Evolutionary conservation across 2,329 filamentous ascomycete species (phyloP).

Genomic region (Aspergillus ruber): DNA sequence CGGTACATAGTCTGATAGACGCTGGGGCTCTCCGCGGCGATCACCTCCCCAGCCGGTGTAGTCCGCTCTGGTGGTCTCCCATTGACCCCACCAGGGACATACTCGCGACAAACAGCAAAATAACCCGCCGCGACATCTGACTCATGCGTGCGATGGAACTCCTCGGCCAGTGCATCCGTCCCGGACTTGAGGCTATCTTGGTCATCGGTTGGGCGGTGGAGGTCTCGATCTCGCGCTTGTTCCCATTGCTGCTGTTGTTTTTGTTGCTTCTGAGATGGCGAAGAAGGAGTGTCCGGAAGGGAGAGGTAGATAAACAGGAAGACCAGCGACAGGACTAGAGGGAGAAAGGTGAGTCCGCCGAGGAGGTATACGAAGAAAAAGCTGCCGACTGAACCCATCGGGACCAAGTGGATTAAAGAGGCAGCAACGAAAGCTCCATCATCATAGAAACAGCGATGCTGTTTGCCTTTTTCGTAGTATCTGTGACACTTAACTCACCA

Average conservation of each 20-base stretch:
- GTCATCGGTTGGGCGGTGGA: conserved; percentile 57
- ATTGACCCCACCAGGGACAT: conserved; percentile 84
- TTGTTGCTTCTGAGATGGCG: conserved; percentile 20
- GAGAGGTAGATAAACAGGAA: conserved; percentile 63
- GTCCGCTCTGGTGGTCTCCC: conserved; percentile 84
- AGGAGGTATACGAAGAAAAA: conserved; percentile 74
- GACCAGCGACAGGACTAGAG: conserved; percentile 58
- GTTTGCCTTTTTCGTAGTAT: neutral
- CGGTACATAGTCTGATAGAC: conserved; percentile 98
- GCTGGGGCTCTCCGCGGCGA: conserved; percentile 76
- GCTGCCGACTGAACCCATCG: conserved; percentile 41
- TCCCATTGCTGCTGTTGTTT: conserved; percentile 24
- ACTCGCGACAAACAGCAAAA: conserved; percentile 92
- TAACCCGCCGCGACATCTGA: conserved; percentile 81
- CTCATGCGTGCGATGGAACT: conserved; percentile 57
- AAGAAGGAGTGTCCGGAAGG: conserved; percentile 45
- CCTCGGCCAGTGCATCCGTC: conserved; percentile 54
- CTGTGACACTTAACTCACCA: neutral
- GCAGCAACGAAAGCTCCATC: conserved; percentile 28
- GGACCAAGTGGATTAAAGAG: conserved; percentile 26
- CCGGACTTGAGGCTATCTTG: conserved; percentile 56
- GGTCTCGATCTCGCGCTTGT: conserved; percentile 5
- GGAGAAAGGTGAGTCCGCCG: conserved; percentile 82
- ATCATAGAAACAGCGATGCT: conserved; percentile 9
- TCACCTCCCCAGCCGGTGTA: conserved; percentile 71